Evolutionary conservation across 1,284 basidiomycete species (phyloP).

Genomic region (Baeospora myosura): DNA sequence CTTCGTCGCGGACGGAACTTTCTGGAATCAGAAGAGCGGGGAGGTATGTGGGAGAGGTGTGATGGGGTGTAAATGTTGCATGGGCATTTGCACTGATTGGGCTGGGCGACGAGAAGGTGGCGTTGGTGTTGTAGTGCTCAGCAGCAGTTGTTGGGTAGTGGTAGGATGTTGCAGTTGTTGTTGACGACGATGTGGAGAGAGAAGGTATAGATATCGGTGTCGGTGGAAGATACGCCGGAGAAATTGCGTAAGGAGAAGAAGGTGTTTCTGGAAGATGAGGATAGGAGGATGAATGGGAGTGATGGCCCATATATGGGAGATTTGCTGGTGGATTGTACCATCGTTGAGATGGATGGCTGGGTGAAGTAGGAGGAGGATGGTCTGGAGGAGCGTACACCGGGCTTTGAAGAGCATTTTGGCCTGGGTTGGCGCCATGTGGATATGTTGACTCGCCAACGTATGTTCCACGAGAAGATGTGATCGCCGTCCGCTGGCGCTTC

Average conservation of each 20-base stretch:
- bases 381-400: not conserved
- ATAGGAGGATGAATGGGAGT: too few relatives aligned
- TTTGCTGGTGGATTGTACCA: not conserved
- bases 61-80: not conserved
- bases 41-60: not conserved
- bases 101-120: too few relatives aligned
- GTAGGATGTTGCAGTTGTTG: not conserved
- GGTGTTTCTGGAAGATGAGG: not conserved
- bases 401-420: too few relatives aligned
- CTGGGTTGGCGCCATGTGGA: too few relatives aligned
- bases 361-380: not conserved
- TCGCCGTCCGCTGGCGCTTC: too few relatives aligned
- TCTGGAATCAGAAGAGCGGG: not conserved
- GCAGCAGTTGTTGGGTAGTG: too few relatives aligned
- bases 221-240: not conserved
- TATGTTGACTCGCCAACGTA: too few relatives aligned
- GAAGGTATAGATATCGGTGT: not conserved
- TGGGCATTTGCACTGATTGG: not conserved
- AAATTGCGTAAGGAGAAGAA: not conserved
- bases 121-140: slow-evolving; percentile 1
- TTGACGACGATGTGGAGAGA: not conserved
- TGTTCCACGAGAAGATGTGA: too few relatives aligned
- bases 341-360: too few relatives aligned
- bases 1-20: not conserved
- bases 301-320: too few relatives aligned